Conservation (phyloP, 2,329 filamentous ascomycete species). For the Monascus ruber region DNA sequence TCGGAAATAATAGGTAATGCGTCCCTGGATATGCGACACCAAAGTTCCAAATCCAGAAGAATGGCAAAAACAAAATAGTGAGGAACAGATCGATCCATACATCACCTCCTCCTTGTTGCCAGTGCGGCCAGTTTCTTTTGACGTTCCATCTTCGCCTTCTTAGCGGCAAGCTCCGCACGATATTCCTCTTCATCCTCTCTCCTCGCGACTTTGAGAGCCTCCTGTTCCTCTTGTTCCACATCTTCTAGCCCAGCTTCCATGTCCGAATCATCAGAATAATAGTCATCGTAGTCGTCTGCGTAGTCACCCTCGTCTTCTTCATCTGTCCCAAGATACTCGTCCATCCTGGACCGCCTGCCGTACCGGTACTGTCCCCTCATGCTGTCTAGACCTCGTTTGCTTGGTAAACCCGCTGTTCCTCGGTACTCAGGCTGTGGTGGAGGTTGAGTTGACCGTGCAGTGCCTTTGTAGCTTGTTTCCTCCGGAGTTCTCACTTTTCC, state of each 20-base stretch:
- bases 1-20: conserved; percentile 8
- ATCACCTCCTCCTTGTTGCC: conserved; percentile 22
- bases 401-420: conserved; percentile 30
- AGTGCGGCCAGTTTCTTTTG: conserved; percentile 31
- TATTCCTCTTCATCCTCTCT: conserved; percentile 38
- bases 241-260: conserved; percentile 41
- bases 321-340: conserved; percentile 37
- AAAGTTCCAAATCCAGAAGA: conserved; percentile 14
- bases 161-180: conserved; percentile 31
- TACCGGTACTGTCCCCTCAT: conserved; percentile 13
- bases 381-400: conserved; percentile 14
- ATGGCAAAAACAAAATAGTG: conserved; percentile 4
- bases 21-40: conserved; percentile 15
- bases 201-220: conserved; percentile 29
- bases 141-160: conserved; percentile 36
- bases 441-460: conserved; percentile 19
- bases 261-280: conserved; percentile 37
- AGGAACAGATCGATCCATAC: conserved; percentile 2
- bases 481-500: conserved; percentile 22
- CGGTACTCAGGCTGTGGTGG: conserved; percentile 23
- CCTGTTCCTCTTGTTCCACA: conserved; percentile 34
- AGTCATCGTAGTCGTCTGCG: conserved; percentile 29
- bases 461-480: conserved; percentile 27
- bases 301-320: conserved; percentile 37
- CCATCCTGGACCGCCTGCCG: conserved; percentile 18